Evolutionary conservation across 164 flowering plant species (phyloP).

Genomic region (Magnolia sinica): DNA sequence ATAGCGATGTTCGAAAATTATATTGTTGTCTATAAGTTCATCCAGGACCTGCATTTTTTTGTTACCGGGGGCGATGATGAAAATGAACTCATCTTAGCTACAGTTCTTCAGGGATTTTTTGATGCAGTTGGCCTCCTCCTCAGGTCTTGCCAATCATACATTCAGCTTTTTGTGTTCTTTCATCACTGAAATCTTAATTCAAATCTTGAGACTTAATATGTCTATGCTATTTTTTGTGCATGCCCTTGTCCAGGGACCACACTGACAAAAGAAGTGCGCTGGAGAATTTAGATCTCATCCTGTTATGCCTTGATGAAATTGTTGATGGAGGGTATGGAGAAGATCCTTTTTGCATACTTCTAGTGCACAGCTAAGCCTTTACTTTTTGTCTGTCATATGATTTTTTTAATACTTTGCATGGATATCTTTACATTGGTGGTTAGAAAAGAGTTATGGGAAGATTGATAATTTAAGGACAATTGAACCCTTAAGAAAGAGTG

Average conservation of each 20-base stretch:
- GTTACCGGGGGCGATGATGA: constrained; percentile 58
- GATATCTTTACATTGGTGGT: not conserved
- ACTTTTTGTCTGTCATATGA: not conserved
- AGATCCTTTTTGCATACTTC: not conserved
- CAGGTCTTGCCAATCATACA: constrained; percentile 22
- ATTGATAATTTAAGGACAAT: not conserved
- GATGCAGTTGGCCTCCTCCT: constrained; percentile 49
- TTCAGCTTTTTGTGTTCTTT: not conserved
- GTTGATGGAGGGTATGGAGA: constrained; percentile 62
- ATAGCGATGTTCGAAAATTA: constrained; percentile 43
- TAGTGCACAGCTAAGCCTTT: not conserved
- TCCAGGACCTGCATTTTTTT: constrained; percentile 48
- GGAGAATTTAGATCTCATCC: constrained; percentile 46
- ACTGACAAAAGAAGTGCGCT: constrained; percentile 12
- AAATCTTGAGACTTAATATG: not conserved
- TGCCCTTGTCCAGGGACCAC: constrained; percentile 5
- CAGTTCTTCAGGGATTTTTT: constrained; percentile 63
- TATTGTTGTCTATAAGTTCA: constrained; percentile 42
- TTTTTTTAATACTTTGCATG: not conserved
- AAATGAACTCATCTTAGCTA: constrained; percentile 43
- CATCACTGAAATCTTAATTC: constrained; percentile 6
- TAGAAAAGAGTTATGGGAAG: not conserved
- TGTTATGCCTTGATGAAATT: constrained; percentile 66
- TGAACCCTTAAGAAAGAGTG: not conserved
- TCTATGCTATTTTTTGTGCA: not conserved